These are phyloP conservation scores for Trichosporon inkin DNA, from an alignment of 1,284 basidiomycete species.

Conservation along the genomic window DNA sequence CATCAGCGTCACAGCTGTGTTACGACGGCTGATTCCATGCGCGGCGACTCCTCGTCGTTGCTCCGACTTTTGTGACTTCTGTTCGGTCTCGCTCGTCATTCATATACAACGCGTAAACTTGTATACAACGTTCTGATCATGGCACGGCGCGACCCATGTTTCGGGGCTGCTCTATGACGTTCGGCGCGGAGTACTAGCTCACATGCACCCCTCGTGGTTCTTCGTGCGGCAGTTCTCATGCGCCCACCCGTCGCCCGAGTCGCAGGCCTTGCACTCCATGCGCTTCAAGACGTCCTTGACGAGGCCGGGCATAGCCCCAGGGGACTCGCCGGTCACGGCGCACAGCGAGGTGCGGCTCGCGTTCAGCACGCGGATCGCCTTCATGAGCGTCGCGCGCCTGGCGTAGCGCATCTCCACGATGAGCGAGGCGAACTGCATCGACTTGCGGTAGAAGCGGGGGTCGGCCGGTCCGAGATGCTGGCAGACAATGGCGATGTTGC, in stretches of 20 bases:
- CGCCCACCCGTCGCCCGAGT: not conserved
- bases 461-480: not conserved
- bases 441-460: constrained; percentile 3
- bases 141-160: too few species aligned
- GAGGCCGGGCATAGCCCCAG: not conserved
- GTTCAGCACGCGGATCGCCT: not conserved
- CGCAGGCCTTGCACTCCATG: not conserved
- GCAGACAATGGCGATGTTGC: constrained; percentile 3
- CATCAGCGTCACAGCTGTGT: too few species aligned
- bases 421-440: not conserved
- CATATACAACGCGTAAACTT: too few species aligned
- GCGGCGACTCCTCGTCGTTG: too few species aligned
- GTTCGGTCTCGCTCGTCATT: too few species aligned
- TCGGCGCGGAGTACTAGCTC: too few species aligned
- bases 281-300: not conserved
- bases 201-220: not conserved
- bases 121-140: too few species aligned
- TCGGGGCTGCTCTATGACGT: not conserved
- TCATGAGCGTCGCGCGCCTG: not conserved
- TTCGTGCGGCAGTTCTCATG: not conserved
- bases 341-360: not conserved
- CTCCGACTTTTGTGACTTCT: too few species aligned
- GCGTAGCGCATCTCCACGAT: constrained; percentile 4
- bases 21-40: too few species aligned
- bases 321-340: not conserved